Base-by-base conservation (phyloP, 768 basidiomycete species). In the Rubroboletus pulcherrimus region DNA sequence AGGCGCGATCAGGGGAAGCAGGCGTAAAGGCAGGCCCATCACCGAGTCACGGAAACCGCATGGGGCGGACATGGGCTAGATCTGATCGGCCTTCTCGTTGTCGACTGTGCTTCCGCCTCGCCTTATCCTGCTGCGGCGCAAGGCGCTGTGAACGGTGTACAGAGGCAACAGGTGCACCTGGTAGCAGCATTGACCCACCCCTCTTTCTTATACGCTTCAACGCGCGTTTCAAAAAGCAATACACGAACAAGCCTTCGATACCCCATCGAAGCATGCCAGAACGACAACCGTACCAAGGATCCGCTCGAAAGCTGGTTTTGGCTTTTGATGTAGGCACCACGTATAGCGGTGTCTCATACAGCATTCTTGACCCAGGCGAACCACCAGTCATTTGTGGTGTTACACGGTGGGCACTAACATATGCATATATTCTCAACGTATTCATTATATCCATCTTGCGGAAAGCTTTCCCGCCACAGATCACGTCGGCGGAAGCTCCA, bases 291-390 rank as follows among this genome's bases (percentile, higher is more conserved):
- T 79, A 77, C 67, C 63, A 60, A 31, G 81, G 80, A 17, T n/a
- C 68, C 8, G 54, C 61, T 31, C 74, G 75, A 38, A 75, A 75
- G 54, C 67, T 82, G 7, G 75, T 81, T 5, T 57, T 82, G 26
- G 79, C 79, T 0, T 78, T 83, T 37, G 81, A 83, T 53, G 64
- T 82, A 2, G 81, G 81, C 8, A 82, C 78, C 1, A 82, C 78
- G 3, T 80, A 67, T 45, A 81, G 80, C 34, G 78, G 78, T 4
- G 70, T 81, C 9, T 78, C 77, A 0, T 81, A 81, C 56, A 61
- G 66, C 40, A 63, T 72, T 37, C 69, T 72, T 17, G 61, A 63
- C 47, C 69, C 71, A 34, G 71, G 67, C 7, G 65, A 72, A 38
- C 59, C 61, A 33, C 68, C 67, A 2, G 40, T 63, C 33, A 43